Base-by-base conservation (phyloP, 2,329 filamentous ascomycete species). In the Amesomyces nigricolor region DNA sequence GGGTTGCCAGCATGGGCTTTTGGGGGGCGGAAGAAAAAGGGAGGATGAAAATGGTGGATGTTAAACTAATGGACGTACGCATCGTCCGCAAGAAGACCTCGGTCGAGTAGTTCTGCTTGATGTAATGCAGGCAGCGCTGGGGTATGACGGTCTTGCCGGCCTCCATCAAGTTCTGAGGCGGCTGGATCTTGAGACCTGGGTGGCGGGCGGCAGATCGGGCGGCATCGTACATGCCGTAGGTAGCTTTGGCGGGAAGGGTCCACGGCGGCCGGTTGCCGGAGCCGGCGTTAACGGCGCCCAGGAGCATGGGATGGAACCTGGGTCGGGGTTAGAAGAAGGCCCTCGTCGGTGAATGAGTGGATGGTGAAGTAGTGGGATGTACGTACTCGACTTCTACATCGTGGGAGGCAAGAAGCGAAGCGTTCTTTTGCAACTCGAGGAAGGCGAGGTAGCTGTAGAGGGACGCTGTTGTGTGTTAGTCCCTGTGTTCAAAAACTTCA, bases 241-340 rank as follows among this genome's bases (percentile, higher is more conserved):
- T 68, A 19, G 79, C 83, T 73, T 91, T 91, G 43, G 81, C 83
- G 2, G 83, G 80, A 30, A 88, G 74, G 0, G 75, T 75, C 86
- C 87, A 91, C 1, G 89, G 88, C 0, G 88, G 88, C 61, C 82
- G 82, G 69, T 94, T 92, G 48, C 86, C 81, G 44, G 78, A 78
- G 17, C 73, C 76, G 37, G 75, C 73, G 65, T 85, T 87, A 65
- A 89, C 81, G 45, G 78, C 86, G 26, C 82, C 84, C 13, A 92
- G 75, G 65, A 91, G 85, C 50, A 91, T 77, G 13, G 89, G 89
- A 60, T 87, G 78, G 63, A 88, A 80, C 49, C 86, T 89, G 59
- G 29, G 43, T 2, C 17, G 32, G 19, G 51, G 45, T 17, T 38
- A 51, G 26, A 44, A 8, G n/a, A 22, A 17, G 2, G 17, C 9